phyloP scores from a whole-genome alignment of 345 rosid species.

The Heritiera fomes region DNA sequence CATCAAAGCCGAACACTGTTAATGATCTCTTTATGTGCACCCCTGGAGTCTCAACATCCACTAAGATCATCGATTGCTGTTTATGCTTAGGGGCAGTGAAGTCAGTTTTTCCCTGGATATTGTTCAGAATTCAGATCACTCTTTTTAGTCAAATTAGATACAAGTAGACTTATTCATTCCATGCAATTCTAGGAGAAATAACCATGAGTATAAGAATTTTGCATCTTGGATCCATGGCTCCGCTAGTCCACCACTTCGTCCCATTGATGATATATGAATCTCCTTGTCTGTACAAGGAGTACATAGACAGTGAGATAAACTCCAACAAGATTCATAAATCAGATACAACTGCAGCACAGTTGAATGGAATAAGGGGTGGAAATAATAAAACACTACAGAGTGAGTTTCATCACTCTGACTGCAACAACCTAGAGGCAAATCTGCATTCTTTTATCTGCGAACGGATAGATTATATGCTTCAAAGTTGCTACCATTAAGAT shows the following conservation, averaged over 20 bases:
- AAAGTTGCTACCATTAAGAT: neutral
- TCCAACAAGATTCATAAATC: neutral
- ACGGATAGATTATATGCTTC: neutral
- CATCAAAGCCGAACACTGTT: conserved; percentile 87
- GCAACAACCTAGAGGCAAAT: neutral
- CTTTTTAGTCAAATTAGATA: conserved; percentile 11
- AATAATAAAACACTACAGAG: neutral
- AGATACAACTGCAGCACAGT: neutral
- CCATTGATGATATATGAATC: conserved; percentile 85
- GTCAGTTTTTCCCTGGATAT: conserved; percentile 85
- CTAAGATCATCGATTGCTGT: conserved; percentile 97
- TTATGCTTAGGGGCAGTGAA: conserved; percentile 75
- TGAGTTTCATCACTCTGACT: neutral
- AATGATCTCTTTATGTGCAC: conserved; percentile 77
- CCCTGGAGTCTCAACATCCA: conserved; percentile 78
- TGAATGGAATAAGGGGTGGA: neutral
- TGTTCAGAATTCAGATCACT: conserved; percentile 13
- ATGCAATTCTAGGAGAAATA: conserved; percentile 34
- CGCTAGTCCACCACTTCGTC: conserved; percentile 99
- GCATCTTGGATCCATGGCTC: conserved; percentile 99
- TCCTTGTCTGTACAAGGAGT: conserved; percentile 58
- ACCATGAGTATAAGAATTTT: conserved; percentile 94
- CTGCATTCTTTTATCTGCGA: neutral
- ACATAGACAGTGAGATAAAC: conserved; percentile 15
- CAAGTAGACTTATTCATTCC: neutral